Evolutionary conservation across 768 basidiomycete genomes (phyloP), one percentile per base, ranked within the genome.

Genomic region (Butyriboletus loyo): DNA sequence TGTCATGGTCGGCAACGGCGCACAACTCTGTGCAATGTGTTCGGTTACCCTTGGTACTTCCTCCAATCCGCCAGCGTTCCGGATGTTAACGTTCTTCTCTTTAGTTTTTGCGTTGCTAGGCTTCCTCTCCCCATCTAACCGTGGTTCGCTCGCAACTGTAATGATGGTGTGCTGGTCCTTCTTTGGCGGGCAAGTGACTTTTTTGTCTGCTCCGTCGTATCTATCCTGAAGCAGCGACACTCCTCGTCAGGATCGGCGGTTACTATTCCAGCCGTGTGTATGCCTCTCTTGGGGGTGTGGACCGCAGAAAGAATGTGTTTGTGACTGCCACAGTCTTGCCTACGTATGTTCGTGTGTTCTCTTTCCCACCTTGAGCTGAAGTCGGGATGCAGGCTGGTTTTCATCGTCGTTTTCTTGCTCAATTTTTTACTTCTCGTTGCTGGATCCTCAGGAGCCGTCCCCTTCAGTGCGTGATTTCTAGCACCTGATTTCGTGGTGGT

Each of bases 51-150:
- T 98, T 49, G 82, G 92, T 91, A 40, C 72, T 55, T 36, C 50
- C 34, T 58, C 2, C 37, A 13, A 19, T 15, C 39, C 24, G 19
- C 13, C 15, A 14, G 24, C 30, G 4, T 25, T 45, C 43, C 14
- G 15, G 34, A 46, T 27, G 17, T 50, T 66, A 24, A 61, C 21
- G n/a, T 22, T 30, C 6, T 46, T 14, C 10, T 6, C 5, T 45
- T 15, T 36, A 93, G 89, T 95, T 10, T 98, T 96, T 66, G 96
- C 92, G 7, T 73, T 96, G 21, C 68, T 97, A 49, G 95, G 95
- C 6, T 96, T 98, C 76, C 79, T 98, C 25, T 95, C 92, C 1
- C 96, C 96, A 8, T 94, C 93, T 15, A 98, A 97, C 64, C 87
- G 96, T 21, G 96, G 96, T 24, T 88, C 92, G 4, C 82, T 98